Conservation (phyloP, 345 rosid species). For the Eucalyptus sp. region DNA sequence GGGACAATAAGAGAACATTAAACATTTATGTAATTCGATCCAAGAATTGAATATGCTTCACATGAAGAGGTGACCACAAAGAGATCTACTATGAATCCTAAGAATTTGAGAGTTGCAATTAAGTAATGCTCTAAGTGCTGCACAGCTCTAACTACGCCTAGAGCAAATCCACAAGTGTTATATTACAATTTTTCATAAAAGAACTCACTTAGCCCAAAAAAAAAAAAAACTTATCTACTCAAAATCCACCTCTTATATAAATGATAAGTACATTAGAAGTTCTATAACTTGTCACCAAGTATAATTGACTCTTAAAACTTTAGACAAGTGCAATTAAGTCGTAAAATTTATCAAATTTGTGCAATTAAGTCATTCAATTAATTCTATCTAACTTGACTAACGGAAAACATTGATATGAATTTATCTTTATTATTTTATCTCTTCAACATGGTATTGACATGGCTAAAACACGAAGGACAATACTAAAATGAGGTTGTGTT, state of each 20-base stretch:
- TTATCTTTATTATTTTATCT: no score
- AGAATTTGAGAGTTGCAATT: neutral
- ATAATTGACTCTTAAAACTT: fast-evolving
- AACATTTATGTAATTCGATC: fast-evolving
- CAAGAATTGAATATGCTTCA: fast-evolving
- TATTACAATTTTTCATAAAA: neutral
- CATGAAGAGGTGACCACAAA: fast-evolving
- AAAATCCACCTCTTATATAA: neutral
- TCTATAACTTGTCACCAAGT: fast-evolving
- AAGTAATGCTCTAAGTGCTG: neutral
- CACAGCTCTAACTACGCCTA: neutral
- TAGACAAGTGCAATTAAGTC: fast-evolving
- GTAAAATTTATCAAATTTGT: fast-evolving
- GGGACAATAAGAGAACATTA: neutral
- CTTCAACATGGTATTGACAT: fast-evolving
- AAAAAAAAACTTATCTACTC: neutral
- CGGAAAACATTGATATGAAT: fast-evolving
- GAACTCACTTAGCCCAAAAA: neutral
- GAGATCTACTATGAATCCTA: fast-evolving
- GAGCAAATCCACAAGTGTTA: neutral
- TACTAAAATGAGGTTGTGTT: neutral
- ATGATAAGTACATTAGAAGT: fast-evolving
- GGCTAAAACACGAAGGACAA: fast-evolving
- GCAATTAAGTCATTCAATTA: no score
- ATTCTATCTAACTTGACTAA: fast-evolving